These are phyloP conservation scores for Boletus eberwhitei DNA, from an alignment of 768 basidiomycete genomes.

Conservation along the genomic window DNA sequence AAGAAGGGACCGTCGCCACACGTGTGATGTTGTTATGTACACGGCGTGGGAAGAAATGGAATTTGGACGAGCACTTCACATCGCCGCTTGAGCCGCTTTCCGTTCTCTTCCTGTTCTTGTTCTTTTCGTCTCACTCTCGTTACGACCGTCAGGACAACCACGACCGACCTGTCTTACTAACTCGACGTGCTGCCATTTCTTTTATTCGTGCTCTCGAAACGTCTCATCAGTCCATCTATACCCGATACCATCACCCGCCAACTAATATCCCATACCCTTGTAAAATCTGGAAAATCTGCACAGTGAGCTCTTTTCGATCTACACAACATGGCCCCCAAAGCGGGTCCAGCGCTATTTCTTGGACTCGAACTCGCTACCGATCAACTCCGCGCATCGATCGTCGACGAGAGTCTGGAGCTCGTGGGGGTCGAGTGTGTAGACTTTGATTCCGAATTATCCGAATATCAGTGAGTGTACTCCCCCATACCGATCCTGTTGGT, in stretches of 20 bases:
- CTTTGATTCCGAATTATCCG: slow-evolving; percentile 75
- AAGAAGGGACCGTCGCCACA: slow-evolving; percentile 2
- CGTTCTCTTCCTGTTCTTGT: slow-evolving; percentile 8
- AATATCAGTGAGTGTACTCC: slow-evolving; percentile 66
- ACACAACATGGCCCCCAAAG: slow-evolving; percentile 36
- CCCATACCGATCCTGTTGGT: not conserved
- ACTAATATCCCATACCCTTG: slow-evolving; percentile 13
- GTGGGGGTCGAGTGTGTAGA: slow-evolving; percentile 81
- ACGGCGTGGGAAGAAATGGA: slow-evolving; percentile 29
- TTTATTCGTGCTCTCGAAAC: slow-evolving; percentile 13
- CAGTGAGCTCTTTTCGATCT: slow-evolving; percentile 4
- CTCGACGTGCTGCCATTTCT: slow-evolving; percentile 4
- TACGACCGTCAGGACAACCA: slow-evolving; percentile 27
- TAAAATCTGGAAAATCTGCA: slow-evolving; percentile 3
- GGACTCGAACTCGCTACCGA: slow-evolving; percentile 85
- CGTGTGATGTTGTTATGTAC: slow-evolving; percentile 4
- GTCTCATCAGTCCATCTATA: slow-evolving; percentile 19
- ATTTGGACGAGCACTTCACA: slow-evolving; percentile 13
- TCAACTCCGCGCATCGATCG: slow-evolving; percentile 77
- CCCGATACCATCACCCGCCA: slow-evolving; percentile 29
- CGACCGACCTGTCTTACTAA: slow-evolving; percentile 6
- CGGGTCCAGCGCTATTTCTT: slow-evolving; percentile 61
- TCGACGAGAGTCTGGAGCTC: slow-evolving; percentile 79
- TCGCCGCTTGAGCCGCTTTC: slow-evolving; percentile 11
- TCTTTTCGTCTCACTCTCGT: slow-evolving; percentile 16